These are phyloP conservation scores for Abortiporus biennis DNA, from an alignment of 1,284 basidiomycete genomes.

Conservation along the genomic window DNA sequence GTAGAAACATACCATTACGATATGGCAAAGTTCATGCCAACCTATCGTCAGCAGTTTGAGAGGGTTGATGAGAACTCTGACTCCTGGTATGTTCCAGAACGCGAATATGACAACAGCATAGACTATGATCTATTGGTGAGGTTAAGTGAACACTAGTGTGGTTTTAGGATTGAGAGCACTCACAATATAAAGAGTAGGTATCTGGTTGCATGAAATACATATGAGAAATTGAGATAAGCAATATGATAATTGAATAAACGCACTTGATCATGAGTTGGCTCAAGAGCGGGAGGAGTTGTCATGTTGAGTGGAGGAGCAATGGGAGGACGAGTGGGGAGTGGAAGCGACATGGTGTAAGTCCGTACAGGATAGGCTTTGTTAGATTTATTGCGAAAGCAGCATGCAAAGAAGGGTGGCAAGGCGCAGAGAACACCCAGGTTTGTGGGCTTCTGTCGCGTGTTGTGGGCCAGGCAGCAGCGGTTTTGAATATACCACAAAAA, in stretches of 20 bases:
- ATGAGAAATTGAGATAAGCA: conserved; percentile 3
- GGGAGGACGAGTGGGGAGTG: conserved; percentile 22
- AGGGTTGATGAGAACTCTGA: conserved; percentile 69
- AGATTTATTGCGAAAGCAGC: not conserved
- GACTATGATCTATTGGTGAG: conserved; percentile 55
- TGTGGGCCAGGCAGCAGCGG: too few relatives aligned
- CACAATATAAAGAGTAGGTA: conserved; percentile 60
- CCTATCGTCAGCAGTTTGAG: conserved; percentile 81
- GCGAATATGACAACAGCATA: conserved; percentile 78
- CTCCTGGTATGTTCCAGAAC: conserved; percentile 75
- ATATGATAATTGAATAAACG: conserved; percentile 6
- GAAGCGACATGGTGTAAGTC: conserved; percentile 16
- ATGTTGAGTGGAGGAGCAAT: conserved; percentile 18
- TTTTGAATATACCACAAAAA: too few relatives aligned
- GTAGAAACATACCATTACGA: conserved; percentile 49
- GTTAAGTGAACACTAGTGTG: too few relatives aligned
- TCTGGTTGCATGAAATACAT: conserved; percentile 18
- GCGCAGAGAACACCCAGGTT: too few relatives aligned
- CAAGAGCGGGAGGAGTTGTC: conserved; percentile 20
- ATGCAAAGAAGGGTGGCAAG: conserved; percentile 4
- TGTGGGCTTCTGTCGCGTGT: too few relatives aligned
- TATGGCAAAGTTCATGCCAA: conserved; percentile 81
- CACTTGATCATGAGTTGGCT: conserved; percentile 27
- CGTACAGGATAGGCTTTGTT: not conserved
- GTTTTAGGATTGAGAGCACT: conserved; percentile 23